Evolutionary conservation across 345 rosid genomes (phyloP).

Genomic region (Cardamine occulta): DNA sequence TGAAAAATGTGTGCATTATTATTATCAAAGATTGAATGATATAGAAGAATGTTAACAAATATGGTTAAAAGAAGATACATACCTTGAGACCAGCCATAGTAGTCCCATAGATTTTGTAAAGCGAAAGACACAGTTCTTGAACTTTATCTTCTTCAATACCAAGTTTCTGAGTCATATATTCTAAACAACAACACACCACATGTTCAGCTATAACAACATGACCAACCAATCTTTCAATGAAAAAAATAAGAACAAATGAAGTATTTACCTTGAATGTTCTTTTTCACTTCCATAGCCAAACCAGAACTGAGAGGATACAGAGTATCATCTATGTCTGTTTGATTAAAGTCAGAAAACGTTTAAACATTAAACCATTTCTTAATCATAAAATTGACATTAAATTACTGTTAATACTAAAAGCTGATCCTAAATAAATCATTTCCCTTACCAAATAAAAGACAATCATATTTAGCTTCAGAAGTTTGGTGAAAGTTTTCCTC

Average conservation of each 20-base stretch:
- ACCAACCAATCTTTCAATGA: constrained; percentile 8
- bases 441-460: constrained; percentile 60
- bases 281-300: constrained; percentile 55
- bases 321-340: constrained; percentile 70
- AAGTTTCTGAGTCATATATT: constrained; percentile 75
- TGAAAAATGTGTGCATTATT: constrained; percentile 32
- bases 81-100: constrained; percentile 98
- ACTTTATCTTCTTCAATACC: constrained; percentile 65
- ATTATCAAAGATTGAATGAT: neutral
- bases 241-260: neutral
- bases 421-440: neutral
- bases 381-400: constrained; percentile 10
- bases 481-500: constrained; percentile 42
- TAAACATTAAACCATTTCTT: neutral
- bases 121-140: constrained; percentile 61
- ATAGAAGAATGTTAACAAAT: neutral
- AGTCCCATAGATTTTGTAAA: constrained; percentile 88
- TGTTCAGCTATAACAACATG: neutral
- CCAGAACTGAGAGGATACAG: constrained; percentile 83
- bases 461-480: constrained; percentile 46
- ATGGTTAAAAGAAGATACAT: constrained; percentile 45
- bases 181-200: constrained; percentile 42
- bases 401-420: neutral
- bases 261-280: constrained; percentile 73
- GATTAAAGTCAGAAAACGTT: constrained; percentile 6